Percentiles rank a stretch among this genome's conserved stretches.
These are phyloP conservation scores for Sherardia arvensis DNA, from an alignment of 257 asterid species.

Conservation along the genomic window DNA sequence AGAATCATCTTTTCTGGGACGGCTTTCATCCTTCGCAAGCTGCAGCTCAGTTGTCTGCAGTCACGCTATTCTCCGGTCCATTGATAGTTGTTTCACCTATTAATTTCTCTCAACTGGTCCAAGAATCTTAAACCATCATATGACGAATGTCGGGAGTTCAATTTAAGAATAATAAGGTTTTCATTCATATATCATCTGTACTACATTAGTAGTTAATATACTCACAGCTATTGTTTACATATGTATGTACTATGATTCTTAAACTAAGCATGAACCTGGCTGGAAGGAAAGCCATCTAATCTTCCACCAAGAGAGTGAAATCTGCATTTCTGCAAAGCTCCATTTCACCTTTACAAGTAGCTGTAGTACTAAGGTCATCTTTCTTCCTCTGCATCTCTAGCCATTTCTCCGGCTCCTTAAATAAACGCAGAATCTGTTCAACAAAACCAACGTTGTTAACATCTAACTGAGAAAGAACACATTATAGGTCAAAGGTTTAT, in stretches of 20 bases:
- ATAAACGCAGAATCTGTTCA: conserved; percentile 45
- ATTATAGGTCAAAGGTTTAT: neutral
- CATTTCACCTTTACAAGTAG: conserved; percentile 24
- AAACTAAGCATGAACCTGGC: neutral
- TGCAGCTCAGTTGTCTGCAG: conserved; percentile 27
- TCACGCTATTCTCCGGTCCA: conserved; percentile 28
- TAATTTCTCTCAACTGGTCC: conserved; percentile 23
- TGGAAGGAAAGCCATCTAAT: neutral
- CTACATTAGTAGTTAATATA: neutral
- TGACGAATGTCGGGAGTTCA: neutral
- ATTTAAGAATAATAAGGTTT: neutral
- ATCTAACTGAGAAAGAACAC: neutral
- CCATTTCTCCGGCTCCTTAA: conserved; percentile 45
- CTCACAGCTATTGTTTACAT: too few species aligned
- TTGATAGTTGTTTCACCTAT: conserved; percentile 24
- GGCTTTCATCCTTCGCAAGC: conserved; percentile 28
- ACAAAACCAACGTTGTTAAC: neutral
- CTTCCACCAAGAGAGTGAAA: conserved; percentile 18
- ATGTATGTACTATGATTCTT: neutral
- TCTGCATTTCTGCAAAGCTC: conserved; percentile 17
- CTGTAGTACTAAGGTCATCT: conserved; percentile 22
- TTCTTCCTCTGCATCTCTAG: conserved; percentile 37
- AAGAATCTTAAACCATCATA: neutral
- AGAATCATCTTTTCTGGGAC: conserved; percentile 31
- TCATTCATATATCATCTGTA: neutral